Evolutionary conservation across 2,329 filamentous ascomycete genomes (phyloP).

Genomic region (Epichloe hybrida): DNA sequence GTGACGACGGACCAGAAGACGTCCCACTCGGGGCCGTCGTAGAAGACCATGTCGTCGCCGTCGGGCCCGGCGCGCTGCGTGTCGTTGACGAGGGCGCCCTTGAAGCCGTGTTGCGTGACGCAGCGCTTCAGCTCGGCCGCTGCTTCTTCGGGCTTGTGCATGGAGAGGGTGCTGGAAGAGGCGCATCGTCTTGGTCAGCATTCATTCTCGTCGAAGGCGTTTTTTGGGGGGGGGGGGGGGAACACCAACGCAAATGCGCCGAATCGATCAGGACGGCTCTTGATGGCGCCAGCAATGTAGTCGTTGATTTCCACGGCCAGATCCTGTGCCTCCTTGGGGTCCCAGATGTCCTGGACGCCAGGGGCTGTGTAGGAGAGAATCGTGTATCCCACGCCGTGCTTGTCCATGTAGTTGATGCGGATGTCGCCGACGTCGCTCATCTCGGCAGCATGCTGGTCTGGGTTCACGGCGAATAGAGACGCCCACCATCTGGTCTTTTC

Average conservation of each 20-base stretch:
- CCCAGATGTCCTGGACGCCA: constrained; percentile 32
- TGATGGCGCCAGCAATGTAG: constrained; percentile 25
- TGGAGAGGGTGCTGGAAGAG: constrained; percentile 27
- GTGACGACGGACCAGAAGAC: constrained; percentile 45
- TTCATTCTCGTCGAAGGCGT: background rate
- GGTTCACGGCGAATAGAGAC: constrained; percentile 42
- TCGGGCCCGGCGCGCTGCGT: constrained; percentile 44
- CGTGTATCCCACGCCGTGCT: constrained; percentile 34
- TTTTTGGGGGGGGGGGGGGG: too few relatives aligned
- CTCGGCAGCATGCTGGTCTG: constrained; percentile 43
- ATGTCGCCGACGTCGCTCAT: constrained; percentile 30
- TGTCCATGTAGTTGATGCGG: constrained; percentile 29
- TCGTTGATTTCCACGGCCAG: constrained; percentile 30
- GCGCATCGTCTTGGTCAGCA: background rate
- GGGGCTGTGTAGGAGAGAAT: constrained; percentile 36
- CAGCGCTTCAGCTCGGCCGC: constrained; percentile 36
- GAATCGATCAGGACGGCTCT: constrained; percentile 24
- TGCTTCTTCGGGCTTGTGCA: constrained; percentile 39
- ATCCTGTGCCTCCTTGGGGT: constrained; percentile 26
- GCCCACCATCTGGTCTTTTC: constrained; percentile 51
- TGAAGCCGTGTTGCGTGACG: constrained; percentile 45
- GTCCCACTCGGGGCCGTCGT: constrained; percentile 47
- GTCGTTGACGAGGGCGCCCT: constrained; percentile 49
- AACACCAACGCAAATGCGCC: constrained; percentile 31
- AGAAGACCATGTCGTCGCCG: constrained; percentile 50